A percentile compares a stretch with the other conserved stretches of the same genome.
Conservation (phyloP, 345 rosid species). For the Toxicodendron radicans region DNA sequence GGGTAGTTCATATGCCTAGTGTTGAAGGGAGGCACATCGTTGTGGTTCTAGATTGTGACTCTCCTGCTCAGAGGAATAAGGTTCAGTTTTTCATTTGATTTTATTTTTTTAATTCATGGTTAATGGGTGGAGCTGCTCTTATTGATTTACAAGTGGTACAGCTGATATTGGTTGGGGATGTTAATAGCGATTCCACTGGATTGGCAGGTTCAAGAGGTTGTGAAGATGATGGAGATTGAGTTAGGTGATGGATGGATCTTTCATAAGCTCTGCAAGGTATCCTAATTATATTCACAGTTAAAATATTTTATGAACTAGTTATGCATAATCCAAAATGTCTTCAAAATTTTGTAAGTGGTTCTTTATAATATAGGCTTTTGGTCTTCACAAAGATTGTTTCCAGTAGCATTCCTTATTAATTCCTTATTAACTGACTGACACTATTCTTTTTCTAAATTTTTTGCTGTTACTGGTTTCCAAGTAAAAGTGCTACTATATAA, state of each 20-base stretch:
- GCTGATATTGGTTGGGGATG: not conserved
- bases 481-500: not conserved
- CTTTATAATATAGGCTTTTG: not conserved
- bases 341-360: not conserved
- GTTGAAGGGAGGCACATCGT: conserved; percentile 44
- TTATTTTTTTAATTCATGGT: not conserved
- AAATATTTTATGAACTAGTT: not conserved
- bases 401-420: not conserved
- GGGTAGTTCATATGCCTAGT: conserved; percentile 39
- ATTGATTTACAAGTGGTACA: not conserved
- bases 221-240: conserved; percentile 80
- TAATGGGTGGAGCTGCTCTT: not conserved
- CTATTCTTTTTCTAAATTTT: not conserved
- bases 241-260: conserved; percentile 82
- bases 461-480: not conserved
- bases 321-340: not conserved
- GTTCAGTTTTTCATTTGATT: conserved; percentile 28
- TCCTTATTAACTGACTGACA: not conserved
- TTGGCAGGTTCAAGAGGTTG: conserved; percentile 71
- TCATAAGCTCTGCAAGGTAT: conserved; percentile 70
- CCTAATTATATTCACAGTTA: not conserved
- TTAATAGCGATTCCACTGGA: conserved; percentile 1
- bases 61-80: conserved; percentile 65
- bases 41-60: conserved; percentile 54
- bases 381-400: not conserved